Base-by-base conservation (phyloP, 768 basidiomycete species). In the Rhodotorula kratochvilovae region DNA sequence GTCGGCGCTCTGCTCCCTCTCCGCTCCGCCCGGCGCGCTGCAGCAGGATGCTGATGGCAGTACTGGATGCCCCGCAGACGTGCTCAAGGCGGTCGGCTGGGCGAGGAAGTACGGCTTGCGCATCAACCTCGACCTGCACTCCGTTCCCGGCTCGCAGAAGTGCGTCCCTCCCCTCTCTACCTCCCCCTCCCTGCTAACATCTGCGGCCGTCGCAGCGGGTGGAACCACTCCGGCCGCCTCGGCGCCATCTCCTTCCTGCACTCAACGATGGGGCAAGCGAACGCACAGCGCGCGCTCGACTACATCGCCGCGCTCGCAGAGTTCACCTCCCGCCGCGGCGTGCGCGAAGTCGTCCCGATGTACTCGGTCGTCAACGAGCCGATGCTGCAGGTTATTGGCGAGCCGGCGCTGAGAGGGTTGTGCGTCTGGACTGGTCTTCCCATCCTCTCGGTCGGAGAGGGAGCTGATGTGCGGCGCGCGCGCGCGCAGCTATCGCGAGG, bases 71-170 rank as follows among this genome's bases (percentile, higher is more conserved):
- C 23, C 19, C 12, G 2, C 54, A 67, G 67, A 97, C 81, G 91
- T 95, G 82, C 83, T 96, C 62, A 92, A 94, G 81, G 91, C 92
- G 15, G 85, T 97, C 71, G 83, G 87, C 70, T 99, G 95, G 95
- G 91, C 91, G 16, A 86, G 94, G 66, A 99, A 99, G 81, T 99
- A 99, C 79, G 95, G 95, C 16, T 75, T 98, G 61, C 88, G 95
- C 61, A 91, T 99, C 77, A 91, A 94, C 79, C 85, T 98, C 45
- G 95, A 99, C 80, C 80, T 93, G 23, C 90, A 91, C 79, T 84
- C 89, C 6, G 83, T 88, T 33, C 91, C 91, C 35, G 91, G 92
- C 55, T 86, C 86, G 53, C 90, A 90, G 76, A 71, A 71, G 69
- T 70, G 29, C 46, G 62, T 50, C 25, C 50, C n/a, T 27, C 43